A percentile compares a stretch with the other conserved stretches of the same genome.
Conservation (phyloP, 2,329 filamentous ascomycete genomes). For the Apiospora hydei region DNA sequence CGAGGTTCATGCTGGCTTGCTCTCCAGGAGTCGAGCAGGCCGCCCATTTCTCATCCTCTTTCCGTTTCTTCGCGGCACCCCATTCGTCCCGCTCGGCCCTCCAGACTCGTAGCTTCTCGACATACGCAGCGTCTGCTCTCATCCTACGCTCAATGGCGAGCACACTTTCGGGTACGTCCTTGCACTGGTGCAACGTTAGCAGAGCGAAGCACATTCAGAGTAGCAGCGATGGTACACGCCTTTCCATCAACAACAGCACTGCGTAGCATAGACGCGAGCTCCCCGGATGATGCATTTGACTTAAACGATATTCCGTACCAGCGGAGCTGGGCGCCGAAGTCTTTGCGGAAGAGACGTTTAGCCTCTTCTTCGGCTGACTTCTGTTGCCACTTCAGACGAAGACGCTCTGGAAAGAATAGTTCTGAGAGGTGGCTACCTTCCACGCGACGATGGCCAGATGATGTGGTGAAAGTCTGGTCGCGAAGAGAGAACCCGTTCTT, state of each 20-base stretch:
- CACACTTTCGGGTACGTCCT: neutral
- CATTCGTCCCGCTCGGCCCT: neutral
- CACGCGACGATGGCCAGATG: too few species aligned
- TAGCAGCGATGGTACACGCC: neutral
- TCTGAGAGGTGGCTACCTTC: neutral
- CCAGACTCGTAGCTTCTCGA: neutral
- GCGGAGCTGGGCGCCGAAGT: neutral
- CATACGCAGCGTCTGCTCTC: neutral
- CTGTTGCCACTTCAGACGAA: neutral
- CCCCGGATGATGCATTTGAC: accelerated
- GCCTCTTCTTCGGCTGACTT: too few species aligned
- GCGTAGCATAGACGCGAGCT: neutral
- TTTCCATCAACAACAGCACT: neutral
- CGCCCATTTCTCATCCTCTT: too few species aligned
- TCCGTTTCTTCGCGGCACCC: neutral
- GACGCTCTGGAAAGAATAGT: neutral
- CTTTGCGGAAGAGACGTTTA: neutral
- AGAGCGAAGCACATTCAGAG: too few species aligned
- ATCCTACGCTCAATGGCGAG: neutral
- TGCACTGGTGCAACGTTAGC: too few species aligned
- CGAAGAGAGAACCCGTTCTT: neutral
- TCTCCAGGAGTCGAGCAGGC: too few species aligned
- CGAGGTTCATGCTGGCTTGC: neutral
- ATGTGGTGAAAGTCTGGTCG: neutral
- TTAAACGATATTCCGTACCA: neutral